Evolutionary conservation across 495 filamentous ascomycete species (phyloP).

Genomic region (Trichoderma gamsii): DNA sequence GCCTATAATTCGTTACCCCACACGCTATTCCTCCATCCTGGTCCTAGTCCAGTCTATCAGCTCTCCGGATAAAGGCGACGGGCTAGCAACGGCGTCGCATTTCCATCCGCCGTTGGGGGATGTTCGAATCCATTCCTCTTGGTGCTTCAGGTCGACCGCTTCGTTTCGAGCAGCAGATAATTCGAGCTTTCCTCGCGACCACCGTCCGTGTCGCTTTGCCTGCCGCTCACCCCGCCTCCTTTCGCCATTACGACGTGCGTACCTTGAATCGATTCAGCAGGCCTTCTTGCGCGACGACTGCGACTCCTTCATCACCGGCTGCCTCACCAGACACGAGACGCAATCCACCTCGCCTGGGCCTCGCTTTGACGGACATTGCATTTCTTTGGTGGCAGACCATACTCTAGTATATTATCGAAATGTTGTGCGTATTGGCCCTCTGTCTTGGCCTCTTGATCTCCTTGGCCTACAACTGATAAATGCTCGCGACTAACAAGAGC

Average conservation of each 20-base stretch:
- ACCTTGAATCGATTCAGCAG: not conserved
- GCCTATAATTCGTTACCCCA: constrained; percentile 1
- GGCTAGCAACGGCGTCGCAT: constrained; percentile 3
- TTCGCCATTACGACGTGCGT: not conserved
- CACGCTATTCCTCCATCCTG: constrained; percentile 6
- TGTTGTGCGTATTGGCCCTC: constrained; percentile 16
- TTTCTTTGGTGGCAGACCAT: not conserved
- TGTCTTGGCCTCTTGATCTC: not conserved
- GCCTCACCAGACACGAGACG: not conserved
- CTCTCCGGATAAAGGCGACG: constrained; percentile 6
- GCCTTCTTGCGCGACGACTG: not conserved
- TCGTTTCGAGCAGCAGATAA: not conserved
- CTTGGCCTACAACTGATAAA: not conserved
- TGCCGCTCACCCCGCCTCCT: not conserved
- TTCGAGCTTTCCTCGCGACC: not conserved
- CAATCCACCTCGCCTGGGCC: not conserved
- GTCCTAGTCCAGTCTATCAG: not conserved
- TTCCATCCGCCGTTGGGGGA: not conserved
- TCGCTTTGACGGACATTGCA: not conserved
- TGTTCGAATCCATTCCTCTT: not conserved
- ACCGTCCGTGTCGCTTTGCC: not conserved
- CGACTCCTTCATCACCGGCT: not conserved
- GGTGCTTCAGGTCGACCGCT: not conserved
- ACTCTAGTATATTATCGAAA: constrained; percentile 13
- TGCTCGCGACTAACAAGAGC: constrained; percentile 12